Conservation (phyloP, 768 basidiomycete genomes). For the Calocybe cyanea region DNA sequence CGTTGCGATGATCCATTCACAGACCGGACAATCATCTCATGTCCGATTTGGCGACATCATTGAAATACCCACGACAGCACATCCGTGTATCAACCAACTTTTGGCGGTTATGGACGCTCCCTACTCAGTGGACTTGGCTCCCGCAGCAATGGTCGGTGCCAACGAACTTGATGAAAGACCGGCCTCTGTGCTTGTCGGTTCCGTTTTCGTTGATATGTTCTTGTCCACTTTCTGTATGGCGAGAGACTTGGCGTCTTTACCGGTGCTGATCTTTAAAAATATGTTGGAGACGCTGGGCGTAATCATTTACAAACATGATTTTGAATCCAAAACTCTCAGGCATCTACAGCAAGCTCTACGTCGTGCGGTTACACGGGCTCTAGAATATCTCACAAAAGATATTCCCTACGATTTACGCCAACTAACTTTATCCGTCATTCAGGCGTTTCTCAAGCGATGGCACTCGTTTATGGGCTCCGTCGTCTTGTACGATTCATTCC, state of each 20-base stretch:
- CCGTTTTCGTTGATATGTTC: slow-evolving; percentile 58
- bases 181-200: slow-evolving; percentile 51
- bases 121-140: slow-evolving; percentile 41
- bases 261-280: slow-evolving; percentile 54
- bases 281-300: slow-evolving; percentile 63
- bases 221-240: slow-evolving; percentile 48
- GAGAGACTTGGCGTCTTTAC: slow-evolving; percentile 42
- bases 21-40: slow-evolving; percentile 46
- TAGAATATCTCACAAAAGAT: slow-evolving; percentile 49
- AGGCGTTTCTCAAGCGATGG: slow-evolving; percentile 62
- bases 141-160: slow-evolving; percentile 35
- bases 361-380: slow-evolving; percentile 45
- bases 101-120: slow-evolving; percentile 58
- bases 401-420: slow-evolving; percentile 68
- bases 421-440: slow-evolving; percentile 55
- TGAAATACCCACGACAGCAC: slow-evolving; percentile 37
- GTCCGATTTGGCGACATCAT: slow-evolving; percentile 50
- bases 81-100: slow-evolving; percentile 58
- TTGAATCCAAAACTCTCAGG: slow-evolving; percentile 49
- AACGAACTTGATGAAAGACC: slow-evolving; percentile 42
- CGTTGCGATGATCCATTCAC: slow-evolving; percentile 41
- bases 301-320: slow-evolving; percentile 71
- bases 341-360: slow-evolving; percentile 53
- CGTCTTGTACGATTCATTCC: slow-evolving; percentile 40
- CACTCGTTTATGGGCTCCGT: slow-evolving; percentile 48